Percentiles rank a stretch among this genome's conserved stretches.
These are phyloP conservation scores for Dendrobium huoshanense DNA, from an alignment of 106 monocot species.

Conservation along the genomic window DNA sequence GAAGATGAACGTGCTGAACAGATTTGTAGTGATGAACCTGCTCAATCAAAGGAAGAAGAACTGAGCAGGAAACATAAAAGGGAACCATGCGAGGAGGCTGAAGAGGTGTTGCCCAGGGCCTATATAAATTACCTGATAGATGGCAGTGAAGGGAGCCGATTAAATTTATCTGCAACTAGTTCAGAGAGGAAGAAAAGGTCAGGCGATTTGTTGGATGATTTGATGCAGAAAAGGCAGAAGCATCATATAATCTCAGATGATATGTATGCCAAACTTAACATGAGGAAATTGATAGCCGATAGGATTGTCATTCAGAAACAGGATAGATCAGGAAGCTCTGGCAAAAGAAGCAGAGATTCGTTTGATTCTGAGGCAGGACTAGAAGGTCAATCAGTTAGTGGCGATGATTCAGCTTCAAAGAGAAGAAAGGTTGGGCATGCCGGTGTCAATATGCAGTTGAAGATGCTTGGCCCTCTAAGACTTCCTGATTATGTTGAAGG, in stretches of 20 bases:
- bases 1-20: background rate
- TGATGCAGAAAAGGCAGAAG: background rate
- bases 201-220: background rate
- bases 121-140: background rate
- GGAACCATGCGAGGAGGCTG: background rate
- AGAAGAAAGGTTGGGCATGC: constrained; percentile 23
- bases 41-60: background rate
- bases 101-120: background rate
- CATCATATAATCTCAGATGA: background rate
- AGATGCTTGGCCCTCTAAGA: constrained; percentile 24
- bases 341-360: constrained; percentile 17
- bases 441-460: constrained; percentile 8
- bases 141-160: background rate
- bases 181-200: constrained; percentile 6
- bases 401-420: constrained; percentile 5
- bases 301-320: background rate
- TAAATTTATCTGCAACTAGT: background rate
- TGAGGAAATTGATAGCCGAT: background rate
- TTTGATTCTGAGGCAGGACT: constrained; percentile 7
- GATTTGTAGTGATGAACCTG: background rate
- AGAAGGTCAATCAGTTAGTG: background rate
- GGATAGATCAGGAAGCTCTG: constrained; percentile 19
- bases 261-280: background rate
- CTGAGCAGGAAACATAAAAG: background rate
- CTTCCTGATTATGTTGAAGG: constrained; percentile 22